These are phyloP conservation scores for Lactarius vividus DNA, from an alignment of 768 basidiomycete species.

Conservation along the genomic window DNA sequence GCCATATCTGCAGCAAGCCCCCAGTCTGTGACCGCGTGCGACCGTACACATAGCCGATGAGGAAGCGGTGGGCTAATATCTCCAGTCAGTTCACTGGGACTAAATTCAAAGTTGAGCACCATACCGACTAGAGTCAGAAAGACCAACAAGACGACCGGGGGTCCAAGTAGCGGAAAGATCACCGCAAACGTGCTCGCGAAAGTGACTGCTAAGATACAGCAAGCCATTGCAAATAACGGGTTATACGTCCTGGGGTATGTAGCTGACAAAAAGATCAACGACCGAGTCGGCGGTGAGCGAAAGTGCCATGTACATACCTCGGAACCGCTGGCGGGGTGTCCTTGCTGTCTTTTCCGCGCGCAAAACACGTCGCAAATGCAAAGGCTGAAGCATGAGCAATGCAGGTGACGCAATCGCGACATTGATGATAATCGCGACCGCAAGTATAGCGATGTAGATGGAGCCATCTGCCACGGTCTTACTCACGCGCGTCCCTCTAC, in stretches of 20 bases:
- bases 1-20: constrained; percentile 71
- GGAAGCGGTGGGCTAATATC: constrained; percentile 67
- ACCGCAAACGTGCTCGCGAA: constrained; percentile 72
- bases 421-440: constrained; percentile 56
- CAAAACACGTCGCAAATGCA: constrained; percentile 55
- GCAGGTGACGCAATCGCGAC: constrained; percentile 69
- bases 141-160: constrained; percentile 64
- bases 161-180: constrained; percentile 74
- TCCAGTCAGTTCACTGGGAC: not conserved
- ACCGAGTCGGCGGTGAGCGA: not conserved
- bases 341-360: constrained; percentile 55
- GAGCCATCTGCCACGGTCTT: constrained; percentile 62
- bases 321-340: constrained; percentile 76
- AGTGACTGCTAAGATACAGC: constrained; percentile 63
- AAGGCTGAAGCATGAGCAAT: constrained; percentile 68
- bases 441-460: constrained; percentile 65
- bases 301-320: constrained; percentile 47
- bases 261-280: constrained; percentile 40
- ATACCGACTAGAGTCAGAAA: constrained; percentile 64
- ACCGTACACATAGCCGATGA: constrained; percentile 75
- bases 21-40: constrained; percentile 73
- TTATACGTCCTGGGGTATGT: constrained; percentile 71
- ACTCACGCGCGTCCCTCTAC: constrained; percentile 35
- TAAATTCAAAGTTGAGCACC: constrained; percentile 29
- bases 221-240: constrained; percentile 62